Evolutionary conservation across 2,329 filamentous ascomycete species (phyloP).

Genomic region (Lachnellula arida): DNA sequence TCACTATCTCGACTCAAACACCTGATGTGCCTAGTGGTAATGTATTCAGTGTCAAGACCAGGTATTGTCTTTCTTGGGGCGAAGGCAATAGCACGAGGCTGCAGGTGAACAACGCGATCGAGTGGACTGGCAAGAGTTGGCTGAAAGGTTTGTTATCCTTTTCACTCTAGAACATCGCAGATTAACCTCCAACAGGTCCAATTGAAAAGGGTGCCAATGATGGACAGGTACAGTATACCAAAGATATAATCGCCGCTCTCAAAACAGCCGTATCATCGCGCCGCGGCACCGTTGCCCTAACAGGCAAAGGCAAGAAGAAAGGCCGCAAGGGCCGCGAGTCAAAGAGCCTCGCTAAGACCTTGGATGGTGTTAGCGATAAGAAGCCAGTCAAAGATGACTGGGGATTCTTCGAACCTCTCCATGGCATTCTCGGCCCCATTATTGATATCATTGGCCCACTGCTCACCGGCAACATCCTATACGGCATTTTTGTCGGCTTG

Average conservation of each 20-base stretch:
- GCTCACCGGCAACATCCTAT: slow-evolving; percentile 71
- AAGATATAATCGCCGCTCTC: slow-evolving; percentile 70
- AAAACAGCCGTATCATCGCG: slow-evolving; percentile 68
- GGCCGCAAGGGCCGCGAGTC: slow-evolving; percentile 40
- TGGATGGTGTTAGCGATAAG: slow-evolving; percentile 30
- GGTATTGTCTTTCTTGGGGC: slow-evolving; percentile 91
- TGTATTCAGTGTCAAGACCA: slow-evolving; percentile 86
- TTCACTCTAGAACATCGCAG: neutral
- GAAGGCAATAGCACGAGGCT: slow-evolving; percentile 80
- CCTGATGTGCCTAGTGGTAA: slow-evolving; percentile 94
- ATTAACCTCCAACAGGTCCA: slow-evolving; percentile 53
- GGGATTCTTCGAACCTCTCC: slow-evolving; percentile 78
- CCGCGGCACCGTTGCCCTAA: slow-evolving; percentile 45
- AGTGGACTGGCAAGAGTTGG: slow-evolving; percentile 99
- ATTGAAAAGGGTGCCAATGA: slow-evolving; percentile 96
- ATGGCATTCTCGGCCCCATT: slow-evolving; percentile 63
- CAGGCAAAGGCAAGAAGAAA: slow-evolving; percentile 52
- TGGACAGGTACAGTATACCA: slow-evolving; percentile 79
- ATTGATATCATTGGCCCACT: slow-evolving; percentile 65
- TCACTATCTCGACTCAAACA: slow-evolving; percentile 81
- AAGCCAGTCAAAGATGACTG: slow-evolving; percentile 49
- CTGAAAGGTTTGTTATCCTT: slow-evolving; percentile 66
- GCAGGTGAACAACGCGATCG: slow-evolving; percentile 82
- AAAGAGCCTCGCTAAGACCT: slow-evolving; percentile 39
- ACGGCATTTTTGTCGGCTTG: slow-evolving; percentile 68